Evolutionary conservation across 768 basidiomycete species (phyloP), one percentile per base, ranked within the genome.

Genomic region (Tephrocybe rancida): DNA sequence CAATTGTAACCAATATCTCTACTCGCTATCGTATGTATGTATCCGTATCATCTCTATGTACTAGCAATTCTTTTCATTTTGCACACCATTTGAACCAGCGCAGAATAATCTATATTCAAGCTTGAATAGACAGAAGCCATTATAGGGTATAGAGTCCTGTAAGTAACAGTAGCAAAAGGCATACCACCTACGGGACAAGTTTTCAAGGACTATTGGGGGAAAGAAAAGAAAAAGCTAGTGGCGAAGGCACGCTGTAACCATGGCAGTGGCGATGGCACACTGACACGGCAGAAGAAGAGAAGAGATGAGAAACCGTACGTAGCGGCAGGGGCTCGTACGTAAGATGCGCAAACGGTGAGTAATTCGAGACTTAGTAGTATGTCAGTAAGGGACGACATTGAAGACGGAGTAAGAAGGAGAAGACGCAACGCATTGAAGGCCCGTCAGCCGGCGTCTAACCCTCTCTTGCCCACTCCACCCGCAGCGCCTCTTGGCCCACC

Each of bases 381-480:
- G 42, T 43, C 42, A 43, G 42, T 43, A 43, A 24, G 22, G 42
- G 24, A 43, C 42, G 42, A 43, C 42, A 21, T 41, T 43, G 21
- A 2, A 43, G 24, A 10, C 13, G 42, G 42, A 43, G 42, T 43
- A 26, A 43, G 42, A 43, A 43, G n/a, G 42, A 43, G 42, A 43
- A 11, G 24, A 26, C 24, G 19, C 24, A 11, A 43, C 42, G 42
- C 42, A 43, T 26, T 43, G n/a, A n/a, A n/a, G 21, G 24, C 42
- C 42, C 42, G 42, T 43, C 24, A 19, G 42, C 35, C 42, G 24
- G 24, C 42, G 24, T 24, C 24, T 25, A 24, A 22, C 22, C 22
- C 42, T 14, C 42, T 43, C 42, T 43, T 19, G 22, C 42, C 22
- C 42, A 43, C 42, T 43, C 42, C 21, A 10, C 9, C 24, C 42